Evolutionary conservation across 1,284 basidiomycete genomes (phyloP).

Genomic region (Leccinum laetum): DNA sequence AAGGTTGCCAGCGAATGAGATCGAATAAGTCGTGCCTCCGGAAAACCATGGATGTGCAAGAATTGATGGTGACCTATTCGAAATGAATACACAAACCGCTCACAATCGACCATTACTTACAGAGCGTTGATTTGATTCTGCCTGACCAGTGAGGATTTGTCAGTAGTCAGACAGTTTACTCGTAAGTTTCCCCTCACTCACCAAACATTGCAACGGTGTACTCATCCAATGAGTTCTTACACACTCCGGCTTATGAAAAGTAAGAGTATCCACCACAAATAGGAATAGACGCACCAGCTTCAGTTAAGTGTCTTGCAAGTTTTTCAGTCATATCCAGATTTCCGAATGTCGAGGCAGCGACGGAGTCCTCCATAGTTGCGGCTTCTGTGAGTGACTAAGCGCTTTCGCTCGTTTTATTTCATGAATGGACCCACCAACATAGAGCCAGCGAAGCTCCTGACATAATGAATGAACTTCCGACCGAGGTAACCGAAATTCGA

Average conservation of each 20-base stretch:
- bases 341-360: neutral
- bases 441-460: neutral
- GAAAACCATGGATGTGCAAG: neutral
- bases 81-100: neutral
- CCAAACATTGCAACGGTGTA: neutral
- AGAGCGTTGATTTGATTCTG: neutral
- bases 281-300: neutral
- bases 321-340: neutral
- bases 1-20: neutral
- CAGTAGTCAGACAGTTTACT: neutral
- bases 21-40: neutral
- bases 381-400: neutral
- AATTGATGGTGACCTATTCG: neutral
- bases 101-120: neutral
- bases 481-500: neutral
- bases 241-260: neutral
- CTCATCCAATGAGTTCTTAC: neutral
- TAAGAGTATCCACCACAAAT: neutral
- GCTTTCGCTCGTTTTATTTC: neutral
- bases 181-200: neutral
- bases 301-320: neutral
- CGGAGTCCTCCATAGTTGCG: neutral
- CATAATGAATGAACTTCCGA: neutral
- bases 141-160: too few relatives aligned
- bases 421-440: neutral